phyloP scores from a whole-genome alignment of 2,329 filamentous ascomycete species.

The Colletotrichum sp. region DNA sequence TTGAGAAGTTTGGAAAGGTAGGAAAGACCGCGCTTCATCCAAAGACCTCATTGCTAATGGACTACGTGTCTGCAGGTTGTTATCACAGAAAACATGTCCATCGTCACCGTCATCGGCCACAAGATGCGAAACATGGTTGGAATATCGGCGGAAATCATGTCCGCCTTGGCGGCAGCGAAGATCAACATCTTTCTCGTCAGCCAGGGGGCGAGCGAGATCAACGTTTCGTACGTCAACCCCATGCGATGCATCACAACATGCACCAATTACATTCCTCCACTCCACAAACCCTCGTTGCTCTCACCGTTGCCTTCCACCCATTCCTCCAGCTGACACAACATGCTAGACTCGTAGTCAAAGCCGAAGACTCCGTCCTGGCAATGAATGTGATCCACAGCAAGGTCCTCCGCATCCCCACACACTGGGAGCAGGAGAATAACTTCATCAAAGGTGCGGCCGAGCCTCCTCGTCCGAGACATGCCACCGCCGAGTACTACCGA shows the following conservation, averaged over 20 bases:
- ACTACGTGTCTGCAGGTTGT: neutral
- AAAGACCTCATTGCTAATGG: neutral
- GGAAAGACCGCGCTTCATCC: conserved; percentile 58
- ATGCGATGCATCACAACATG: neutral
- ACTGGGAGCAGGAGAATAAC: conserved; percentile 16
- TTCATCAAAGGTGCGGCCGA: conserved; percentile 16
- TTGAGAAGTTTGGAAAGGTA: conserved; percentile 84
- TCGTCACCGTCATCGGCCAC: conserved; percentile 89
- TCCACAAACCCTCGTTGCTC: neutral
- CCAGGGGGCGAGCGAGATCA: conserved; percentile 94
- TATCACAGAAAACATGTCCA: conserved; percentile 77
- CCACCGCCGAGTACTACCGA: neutral
- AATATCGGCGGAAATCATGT: conserved; percentile 48
- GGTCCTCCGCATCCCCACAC: conserved; percentile 13
- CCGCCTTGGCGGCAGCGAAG: conserved; percentile 7
- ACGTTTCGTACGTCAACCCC: conserved; percentile 75
- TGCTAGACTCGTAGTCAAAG: conserved; percentile 77
- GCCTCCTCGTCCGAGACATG: neutral
- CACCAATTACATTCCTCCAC: neutral
- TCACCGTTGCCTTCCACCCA: fast-evolving
- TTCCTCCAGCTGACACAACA: neutral
- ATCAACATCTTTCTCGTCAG: conserved; percentile 20
- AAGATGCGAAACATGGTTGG: conserved; percentile 98
- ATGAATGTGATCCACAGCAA: conserved; percentile 97
- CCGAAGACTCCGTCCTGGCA: conserved; percentile 85